phyloP scores from a whole-genome alignment of 768 basidiomycete genomes.

The Mycena rebaudengoi region DNA sequence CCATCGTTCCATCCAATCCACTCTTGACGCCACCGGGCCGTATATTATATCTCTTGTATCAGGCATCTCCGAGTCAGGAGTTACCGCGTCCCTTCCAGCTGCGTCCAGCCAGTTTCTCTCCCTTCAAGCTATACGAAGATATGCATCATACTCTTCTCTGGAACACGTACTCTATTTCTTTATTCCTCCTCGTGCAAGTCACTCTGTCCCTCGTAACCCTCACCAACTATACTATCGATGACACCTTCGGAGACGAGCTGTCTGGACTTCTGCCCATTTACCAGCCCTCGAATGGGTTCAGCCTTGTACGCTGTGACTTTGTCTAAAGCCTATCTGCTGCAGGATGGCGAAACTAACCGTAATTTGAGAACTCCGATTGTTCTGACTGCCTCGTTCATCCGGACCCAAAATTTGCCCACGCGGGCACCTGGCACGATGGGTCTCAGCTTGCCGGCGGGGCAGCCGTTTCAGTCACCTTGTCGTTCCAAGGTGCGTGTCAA shows the following conservation, averaged over 20 bases:
- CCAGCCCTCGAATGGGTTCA: not conserved
- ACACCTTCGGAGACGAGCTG: constrained; percentile 6
- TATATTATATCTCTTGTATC: no score
- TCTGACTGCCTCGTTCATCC: constrained; percentile 1
- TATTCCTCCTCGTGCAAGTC: not conserved
- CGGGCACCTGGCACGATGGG: constrained; percentile 20
- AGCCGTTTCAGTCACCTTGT: constrained; percentile 11
- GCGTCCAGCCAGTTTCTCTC: no score
- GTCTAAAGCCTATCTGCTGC: not conserved
- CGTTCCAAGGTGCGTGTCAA: constrained; percentile 16
- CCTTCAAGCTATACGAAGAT: no score
- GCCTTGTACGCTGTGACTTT: not conserved
- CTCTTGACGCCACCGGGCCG: no score
- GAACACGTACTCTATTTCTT: no score
- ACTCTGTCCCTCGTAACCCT: constrained; percentile 2
- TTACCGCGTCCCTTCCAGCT: no score
- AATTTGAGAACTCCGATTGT: constrained; percentile 20
- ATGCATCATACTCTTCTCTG: no score
- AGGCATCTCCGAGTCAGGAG: no score
- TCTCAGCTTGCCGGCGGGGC: constrained; percentile 3
- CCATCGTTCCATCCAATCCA: no score
- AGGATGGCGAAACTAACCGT: no score
- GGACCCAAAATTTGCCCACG: not conserved
- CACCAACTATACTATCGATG: constrained; percentile 9
- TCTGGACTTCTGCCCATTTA: constrained; percentile 7